A percentile compares a stretch with the other conserved stretches of the same genome.
Conservation (phyloP, 2,329 filamentous ascomycete species). For the Colletotrichum sp. region DNA sequence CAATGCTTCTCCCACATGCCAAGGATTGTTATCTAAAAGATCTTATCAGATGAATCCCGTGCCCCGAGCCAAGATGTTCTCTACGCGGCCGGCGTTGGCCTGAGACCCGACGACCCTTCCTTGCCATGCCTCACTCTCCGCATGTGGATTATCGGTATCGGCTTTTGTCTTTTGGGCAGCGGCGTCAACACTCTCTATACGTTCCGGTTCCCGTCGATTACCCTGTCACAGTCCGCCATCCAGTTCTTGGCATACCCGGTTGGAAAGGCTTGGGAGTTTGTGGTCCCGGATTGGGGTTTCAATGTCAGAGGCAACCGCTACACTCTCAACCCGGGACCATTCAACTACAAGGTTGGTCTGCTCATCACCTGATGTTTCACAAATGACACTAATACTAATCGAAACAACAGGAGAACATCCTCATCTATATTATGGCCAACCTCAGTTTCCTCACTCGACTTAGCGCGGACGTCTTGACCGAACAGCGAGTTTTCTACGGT, state of each 20-base stretch:
- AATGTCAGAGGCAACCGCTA: conserved; percentile 27
- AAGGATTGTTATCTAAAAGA: background rate
- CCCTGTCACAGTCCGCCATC: conserved; percentile 36
- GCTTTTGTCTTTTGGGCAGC: conserved; percentile 40
- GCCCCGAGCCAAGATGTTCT: conserved; percentile 26
- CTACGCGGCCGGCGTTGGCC: conserved; percentile 33
- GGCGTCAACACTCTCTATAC: conserved; percentile 47
- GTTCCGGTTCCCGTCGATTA: conserved; percentile 37
- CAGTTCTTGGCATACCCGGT: conserved; percentile 50
- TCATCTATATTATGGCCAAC: conserved; percentile 51
- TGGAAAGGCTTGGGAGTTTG: conserved; percentile 41
- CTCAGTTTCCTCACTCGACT: conserved; percentile 44
- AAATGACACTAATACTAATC: accelerated
- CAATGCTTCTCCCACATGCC: background rate
- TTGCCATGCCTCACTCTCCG: conserved; percentile 40
- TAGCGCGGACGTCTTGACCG: conserved; percentile 37
- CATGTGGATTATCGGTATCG: conserved; percentile 43
- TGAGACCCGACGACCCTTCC: conserved; percentile 29
- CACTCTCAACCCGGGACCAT: conserved; percentile 45
- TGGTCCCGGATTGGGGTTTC: conserved; percentile 34
- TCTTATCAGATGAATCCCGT: conserved; percentile 11
- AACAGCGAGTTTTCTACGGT: conserved; percentile 46
- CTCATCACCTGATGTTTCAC: background rate
- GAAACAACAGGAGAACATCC: conserved; percentile 36
- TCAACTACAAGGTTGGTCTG: conserved; percentile 35